phyloP scores from a whole-genome alignment of 2,329 filamentous ascomycete species.

The Clarireedia sp. region DNA sequence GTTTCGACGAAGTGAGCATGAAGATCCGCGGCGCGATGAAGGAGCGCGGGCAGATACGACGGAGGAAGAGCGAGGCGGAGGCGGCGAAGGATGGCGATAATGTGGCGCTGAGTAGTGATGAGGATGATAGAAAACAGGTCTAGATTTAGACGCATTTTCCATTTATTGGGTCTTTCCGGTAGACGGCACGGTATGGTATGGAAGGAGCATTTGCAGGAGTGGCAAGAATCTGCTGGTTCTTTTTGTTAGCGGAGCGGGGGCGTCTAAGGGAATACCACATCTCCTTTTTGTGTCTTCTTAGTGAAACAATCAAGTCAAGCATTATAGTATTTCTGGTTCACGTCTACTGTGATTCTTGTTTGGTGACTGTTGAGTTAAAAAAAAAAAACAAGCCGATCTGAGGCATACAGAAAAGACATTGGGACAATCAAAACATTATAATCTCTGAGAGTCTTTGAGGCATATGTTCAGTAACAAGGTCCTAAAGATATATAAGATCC shows the following conservation, averaged over 20 bases:
- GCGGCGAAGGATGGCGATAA: constrained; percentile 36
- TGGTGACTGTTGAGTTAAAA: too few species aligned
- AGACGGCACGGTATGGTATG: neutral
- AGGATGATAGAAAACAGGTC: constrained; percentile 23
- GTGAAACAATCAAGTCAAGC: too few species aligned
- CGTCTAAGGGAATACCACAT: neutral
- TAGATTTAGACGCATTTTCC: neutral
- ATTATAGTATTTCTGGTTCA: too few species aligned
- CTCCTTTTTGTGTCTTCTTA: neutral
- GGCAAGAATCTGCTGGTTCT: neutral
- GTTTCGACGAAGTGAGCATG: constrained; percentile 73
- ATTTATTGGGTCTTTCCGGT: too few species aligned
- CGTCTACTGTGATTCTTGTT: too few species aligned
- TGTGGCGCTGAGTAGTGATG: constrained; percentile 31
- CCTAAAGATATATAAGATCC: too few species aligned
- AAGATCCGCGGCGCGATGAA: constrained; percentile 81
- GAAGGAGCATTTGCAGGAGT: neutral
- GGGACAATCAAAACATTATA: too few species aligned
- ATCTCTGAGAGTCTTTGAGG: too few species aligned
- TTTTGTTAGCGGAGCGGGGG: neutral
- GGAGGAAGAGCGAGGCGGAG: constrained; percentile 32
- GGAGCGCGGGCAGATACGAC: constrained; percentile 57
- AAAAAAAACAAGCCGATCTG: too few species aligned
- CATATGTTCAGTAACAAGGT: too few species aligned
- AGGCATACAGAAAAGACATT: too few species aligned